Percentiles rank a stretch among this genome's conserved stretches.
Conservation (phyloP, 805 yeast species). For the Candida nonsorbophila region DNA sequence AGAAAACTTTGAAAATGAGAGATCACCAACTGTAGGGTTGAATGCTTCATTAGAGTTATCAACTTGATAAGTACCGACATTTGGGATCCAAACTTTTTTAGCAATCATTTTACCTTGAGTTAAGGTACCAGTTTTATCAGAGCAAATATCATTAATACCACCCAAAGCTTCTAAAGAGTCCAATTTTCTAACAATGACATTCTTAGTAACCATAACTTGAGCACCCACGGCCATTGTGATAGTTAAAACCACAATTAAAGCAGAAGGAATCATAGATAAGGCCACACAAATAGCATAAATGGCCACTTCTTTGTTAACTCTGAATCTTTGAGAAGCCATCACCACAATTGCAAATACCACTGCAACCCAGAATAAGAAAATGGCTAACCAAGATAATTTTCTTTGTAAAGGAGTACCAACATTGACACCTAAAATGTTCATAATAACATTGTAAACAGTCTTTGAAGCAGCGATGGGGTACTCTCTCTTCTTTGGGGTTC, state of each 20-base stretch:
- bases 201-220: conserved; percentile 28
- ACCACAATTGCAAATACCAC: conserved; percentile 34
- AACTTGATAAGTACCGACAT: conserved; percentile 26
- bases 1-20: conserved; percentile 20
- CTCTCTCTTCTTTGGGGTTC: conserved; percentile 31
- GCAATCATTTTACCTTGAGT: conserved; percentile 37
- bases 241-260: conserved; percentile 33
- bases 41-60: conserved; percentile 28
- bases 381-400: conserved; percentile 45
- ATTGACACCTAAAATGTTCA: conserved; percentile 41
- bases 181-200: conserved; percentile 32
- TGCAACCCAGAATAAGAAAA: conserved; percentile 44
- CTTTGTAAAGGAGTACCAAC: conserved; percentile 45
- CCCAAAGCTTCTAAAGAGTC: conserved; percentile 36
- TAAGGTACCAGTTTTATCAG: conserved; percentile 37
- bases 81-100: conserved; percentile 30
- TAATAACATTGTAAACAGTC: conserved; percentile 36
- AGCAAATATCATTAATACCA: conserved; percentile 34
- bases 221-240: conserved; percentile 39
- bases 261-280: conserved; percentile 35
- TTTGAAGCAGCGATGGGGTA: conserved; percentile 30
- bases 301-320: conserved; percentile 29
- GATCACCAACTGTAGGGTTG: conserved; percentile 38
- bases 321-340: conserved; percentile 30
- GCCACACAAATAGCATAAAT: conserved; percentile 38